Evolutionary conservation across 192 early-diverging fungal species (phyloP), one percentile per base, ranked within the genome.

Genomic region (Gorgonomyces haynaldii): DNA sequence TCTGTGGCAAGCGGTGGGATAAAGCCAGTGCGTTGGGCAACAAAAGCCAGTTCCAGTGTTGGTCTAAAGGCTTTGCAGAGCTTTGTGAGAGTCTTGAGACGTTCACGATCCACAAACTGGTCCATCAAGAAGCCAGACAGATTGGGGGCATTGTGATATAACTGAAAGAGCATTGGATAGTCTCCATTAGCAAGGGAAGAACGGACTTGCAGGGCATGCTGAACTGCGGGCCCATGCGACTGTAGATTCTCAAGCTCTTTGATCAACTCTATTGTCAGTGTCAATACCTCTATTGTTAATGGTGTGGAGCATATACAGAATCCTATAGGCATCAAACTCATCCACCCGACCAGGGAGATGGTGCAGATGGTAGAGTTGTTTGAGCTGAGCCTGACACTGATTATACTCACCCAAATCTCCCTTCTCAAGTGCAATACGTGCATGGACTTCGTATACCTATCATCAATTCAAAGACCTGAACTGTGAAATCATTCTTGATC

Each of bases 381-480:
- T 89, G 29, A 98, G 65, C 60, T 96, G 91, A 3, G 86, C 89
- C 62, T 93, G 89, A 59, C 92, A 96, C 56, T 95, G 92, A 52
- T 98, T 98, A 66, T 82, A 98, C 70, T 98, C 95, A 54, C 92
- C 92, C 19, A 98, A 69, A 56, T 98, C 95, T 35, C 84, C 72
- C 79, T 85, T 91, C 63, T 96, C 95, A 36, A 98, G 57, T 9
- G 95, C 95, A 51, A 98, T 96, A 34, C 95, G 66, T 13, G 89
- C 92, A 67, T 98, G 89, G 13, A 71, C 75, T 61, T 98, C 92
- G 62, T 98, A 98, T 1, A n/a, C n/a, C n/a, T n/a, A n/a, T n/a
- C n/a, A n/a, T n/a, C n/a, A n/a, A n/a, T n/a, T n/a, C n/a, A n/a
- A n/a, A n/a, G 32, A 96, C 92, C 38, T 76, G 67, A 6, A 90